phyloP scores from a whole-genome alignment of 2,329 filamentous ascomycete genomes.

The Colletotrichum cereale region DNA sequence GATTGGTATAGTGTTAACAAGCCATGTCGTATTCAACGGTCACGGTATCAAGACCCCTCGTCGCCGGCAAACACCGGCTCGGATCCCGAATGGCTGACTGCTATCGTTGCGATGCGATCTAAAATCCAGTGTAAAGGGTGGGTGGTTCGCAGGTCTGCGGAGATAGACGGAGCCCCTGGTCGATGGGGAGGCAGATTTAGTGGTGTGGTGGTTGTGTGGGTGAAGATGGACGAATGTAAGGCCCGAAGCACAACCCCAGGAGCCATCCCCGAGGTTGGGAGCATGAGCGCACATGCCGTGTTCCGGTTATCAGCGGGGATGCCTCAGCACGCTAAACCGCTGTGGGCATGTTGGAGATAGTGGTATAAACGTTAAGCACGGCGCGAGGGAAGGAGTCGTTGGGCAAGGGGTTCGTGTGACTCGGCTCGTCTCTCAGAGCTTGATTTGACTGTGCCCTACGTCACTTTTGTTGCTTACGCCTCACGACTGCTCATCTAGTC shows the following conservation, averaged over 20 bases:
- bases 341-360: slow-evolving; percentile 14
- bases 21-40: slow-evolving; percentile 1
- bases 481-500: background rate
- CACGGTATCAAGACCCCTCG: slow-evolving; percentile 21
- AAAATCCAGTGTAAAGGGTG: background rate
- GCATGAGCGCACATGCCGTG: slow-evolving; percentile 15
- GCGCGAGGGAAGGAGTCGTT: slow-evolving; percentile 1
- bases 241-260: background rate
- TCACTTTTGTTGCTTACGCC: background rate
- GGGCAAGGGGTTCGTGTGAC: background rate
- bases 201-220: slow-evolving; percentile 10
- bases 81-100: slow-evolving; percentile 13
- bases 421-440: slow-evolving; percentile 2
- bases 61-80: slow-evolving; percentile 22
- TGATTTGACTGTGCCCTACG: background rate
- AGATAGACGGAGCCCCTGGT: slow-evolving; percentile 11
- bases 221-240: slow-evolving; percentile 12
- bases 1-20: background rate
- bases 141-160: background rate
- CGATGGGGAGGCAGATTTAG: background rate
- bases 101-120: slow-evolving; percentile 8
- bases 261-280: slow-evolving; percentile 19
- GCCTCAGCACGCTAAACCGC: slow-evolving; percentile 14
- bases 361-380: background rate
- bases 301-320: slow-evolving; percentile 13